Conservation (phyloP, 2,329 filamentous ascomycete genomes). For the Metarhizium anisopliae region DNA sequence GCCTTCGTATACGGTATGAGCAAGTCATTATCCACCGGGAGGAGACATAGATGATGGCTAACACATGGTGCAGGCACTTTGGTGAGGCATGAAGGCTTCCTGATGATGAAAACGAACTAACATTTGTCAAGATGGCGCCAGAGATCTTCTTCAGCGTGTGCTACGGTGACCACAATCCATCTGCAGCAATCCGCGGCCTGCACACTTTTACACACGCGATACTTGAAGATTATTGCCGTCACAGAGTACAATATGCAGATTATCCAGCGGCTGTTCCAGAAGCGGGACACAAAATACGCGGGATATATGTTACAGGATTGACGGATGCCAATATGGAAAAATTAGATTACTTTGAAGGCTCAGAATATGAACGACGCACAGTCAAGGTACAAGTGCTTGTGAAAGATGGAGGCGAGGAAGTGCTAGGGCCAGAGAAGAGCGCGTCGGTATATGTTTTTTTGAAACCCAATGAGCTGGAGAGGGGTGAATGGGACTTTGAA, state of each 20-base stretch:
- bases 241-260: slow-evolving; percentile 58
- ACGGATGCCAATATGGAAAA: slow-evolving; percentile 66
- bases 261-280: slow-evolving; percentile 71
- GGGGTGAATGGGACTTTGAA: slow-evolving; percentile 78
- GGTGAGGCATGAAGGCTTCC: slow-evolving; percentile 14
- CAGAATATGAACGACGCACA: slow-evolving; percentile 55
- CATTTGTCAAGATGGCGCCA: slow-evolving; percentile 57
- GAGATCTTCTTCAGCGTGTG: slow-evolving; percentile 80
- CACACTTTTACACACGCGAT: slow-evolving; percentile 63
- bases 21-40: background rate
- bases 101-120: slow-evolving; percentile 13
- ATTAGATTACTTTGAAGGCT: slow-evolving; percentile 76
- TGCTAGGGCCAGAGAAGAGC: slow-evolving; percentile 36
- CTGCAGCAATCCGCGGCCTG: slow-evolving; percentile 43
- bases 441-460: slow-evolving; percentile 60
- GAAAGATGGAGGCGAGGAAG: slow-evolving; percentile 27
- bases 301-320: slow-evolving; percentile 68
- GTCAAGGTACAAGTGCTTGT: slow-evolving; percentile 44
- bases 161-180: slow-evolving; percentile 46
- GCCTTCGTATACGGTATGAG: slow-evolving; percentile 50
- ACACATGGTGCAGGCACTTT: slow-evolving; percentile 21
- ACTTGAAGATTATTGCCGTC: slow-evolving; percentile 63
- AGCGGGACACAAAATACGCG: slow-evolving; percentile 52
- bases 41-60: background rate
- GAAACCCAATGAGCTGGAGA: slow-evolving; percentile 46